Conservation (phyloP, 495 filamentous ascomycete species). For the Cenococcum geophilum region DNA sequence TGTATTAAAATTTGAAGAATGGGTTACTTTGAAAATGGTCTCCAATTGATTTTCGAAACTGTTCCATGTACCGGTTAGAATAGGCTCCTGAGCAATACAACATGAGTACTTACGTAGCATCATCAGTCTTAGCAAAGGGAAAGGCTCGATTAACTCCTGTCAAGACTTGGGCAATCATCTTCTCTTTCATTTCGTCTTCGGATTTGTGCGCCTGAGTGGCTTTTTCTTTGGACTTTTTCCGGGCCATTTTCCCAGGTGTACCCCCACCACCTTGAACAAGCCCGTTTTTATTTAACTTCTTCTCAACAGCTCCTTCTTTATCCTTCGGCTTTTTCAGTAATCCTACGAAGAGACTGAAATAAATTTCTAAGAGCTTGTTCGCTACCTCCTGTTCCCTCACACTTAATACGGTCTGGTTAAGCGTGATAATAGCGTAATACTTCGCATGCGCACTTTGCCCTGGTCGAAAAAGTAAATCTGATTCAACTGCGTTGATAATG, state of each 20-base stretch:
- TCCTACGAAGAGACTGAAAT: conserved; percentile 77
- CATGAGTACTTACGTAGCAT: conserved; percentile 51
- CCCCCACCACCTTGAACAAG: conserved; percentile 49
- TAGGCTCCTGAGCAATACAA: not conserved
- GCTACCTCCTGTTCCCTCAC: conserved; percentile 76
- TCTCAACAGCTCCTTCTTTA: conserved; percentile 13
- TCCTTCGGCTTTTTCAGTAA: conserved; percentile 58
- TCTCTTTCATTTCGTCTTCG: conserved; percentile 71
- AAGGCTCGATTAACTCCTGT: conserved; percentile 94
- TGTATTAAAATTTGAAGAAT: conserved; percentile 98
- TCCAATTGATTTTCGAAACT: conserved; percentile 78
- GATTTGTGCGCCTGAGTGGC: conserved; percentile 43
- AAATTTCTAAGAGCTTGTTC: conserved; percentile 73
- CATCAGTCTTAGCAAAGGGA: conserved; percentile 79
- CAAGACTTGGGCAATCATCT: conserved; percentile 81
- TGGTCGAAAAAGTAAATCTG: conserved; percentile 78
- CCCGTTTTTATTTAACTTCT: conserved; percentile 35
- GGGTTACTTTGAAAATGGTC: conserved; percentile 88
- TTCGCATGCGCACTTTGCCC: conserved; percentile 81
- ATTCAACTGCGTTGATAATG: conserved; percentile 75
- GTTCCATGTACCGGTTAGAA: not conserved
- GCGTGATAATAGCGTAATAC: conserved; percentile 91
- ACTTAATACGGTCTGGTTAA: conserved; percentile 92
- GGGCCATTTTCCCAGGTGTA: conserved; percentile 44
- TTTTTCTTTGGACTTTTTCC: conserved; percentile 47